A percentile compares a stretch with the other conserved stretches of the same genome.
Conservation (phyloP, 2,329 filamentous ascomycete species). For the Aspergillus novofumigatus region DNA sequence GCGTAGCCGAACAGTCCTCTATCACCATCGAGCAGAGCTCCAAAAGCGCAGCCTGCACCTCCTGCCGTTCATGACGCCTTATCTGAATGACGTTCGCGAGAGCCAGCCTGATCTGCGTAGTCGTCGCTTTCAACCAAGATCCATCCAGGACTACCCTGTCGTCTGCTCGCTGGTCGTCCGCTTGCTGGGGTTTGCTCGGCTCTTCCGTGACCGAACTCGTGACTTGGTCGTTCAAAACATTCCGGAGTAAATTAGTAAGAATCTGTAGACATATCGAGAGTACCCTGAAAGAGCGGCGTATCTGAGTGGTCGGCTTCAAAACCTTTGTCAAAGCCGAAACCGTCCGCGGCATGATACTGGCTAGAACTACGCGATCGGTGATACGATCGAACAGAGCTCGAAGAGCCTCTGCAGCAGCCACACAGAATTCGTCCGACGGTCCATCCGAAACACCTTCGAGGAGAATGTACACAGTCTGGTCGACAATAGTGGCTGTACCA, state of each 20-base stretch:
- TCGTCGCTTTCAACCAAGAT: slow-evolving; percentile 76
- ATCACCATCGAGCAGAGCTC: slow-evolving; percentile 70
- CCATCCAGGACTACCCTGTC: slow-evolving; percentile 41
- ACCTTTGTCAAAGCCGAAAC: slow-evolving; percentile 76
- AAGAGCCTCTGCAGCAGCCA: slow-evolving; percentile 64
- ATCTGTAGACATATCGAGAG: slow-evolving; percentile 60
- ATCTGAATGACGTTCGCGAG: slow-evolving; percentile 73
- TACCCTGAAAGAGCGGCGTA: slow-evolving; percentile 58
- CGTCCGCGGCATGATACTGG: slow-evolving; percentile 82
- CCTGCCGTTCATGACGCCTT: slow-evolving; percentile 62
- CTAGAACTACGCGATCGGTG: slow-evolving; percentile 68
- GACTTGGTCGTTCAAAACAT: slow-evolving; percentile 45
- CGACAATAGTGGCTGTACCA: slow-evolving; percentile 69
- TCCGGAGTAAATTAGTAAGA: slow-evolving; percentile 46
- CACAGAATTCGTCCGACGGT: slow-evolving; percentile 63
- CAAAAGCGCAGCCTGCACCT: slow-evolving; percentile 65
- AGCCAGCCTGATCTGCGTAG: slow-evolving; percentile 76
- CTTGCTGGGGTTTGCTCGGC: slow-evolving; percentile 16
- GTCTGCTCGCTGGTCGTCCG: slow-evolving; percentile 31
- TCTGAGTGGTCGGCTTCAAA: slow-evolving; percentile 63
- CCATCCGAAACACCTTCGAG: slow-evolving; percentile 68
- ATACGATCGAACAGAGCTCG: slow-evolving; percentile 60
- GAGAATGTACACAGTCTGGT: slow-evolving; percentile 75
- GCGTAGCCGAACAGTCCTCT: slow-evolving; percentile 70
- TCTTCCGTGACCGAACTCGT: slow-evolving; percentile 19